These are phyloP conservation scores for Lithospermum erythrorhizon DNA, from an alignment of 257 asterid genomes.

Conservation along the genomic window DNA sequence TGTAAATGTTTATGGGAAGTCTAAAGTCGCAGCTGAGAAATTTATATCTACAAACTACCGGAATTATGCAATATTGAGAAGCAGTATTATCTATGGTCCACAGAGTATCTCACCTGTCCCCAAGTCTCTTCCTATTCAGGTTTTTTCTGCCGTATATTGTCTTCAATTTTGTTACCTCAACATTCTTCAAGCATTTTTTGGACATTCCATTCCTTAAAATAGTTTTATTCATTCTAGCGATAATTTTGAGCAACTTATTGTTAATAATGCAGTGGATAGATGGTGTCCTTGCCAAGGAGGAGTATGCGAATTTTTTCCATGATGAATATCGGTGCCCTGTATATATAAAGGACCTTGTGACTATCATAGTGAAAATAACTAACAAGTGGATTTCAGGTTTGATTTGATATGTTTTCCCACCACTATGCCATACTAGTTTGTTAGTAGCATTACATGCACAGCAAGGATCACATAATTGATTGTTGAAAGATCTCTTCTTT, in stretches of 20 bases:
- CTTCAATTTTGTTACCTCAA: neutral
- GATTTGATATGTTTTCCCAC: slow-evolving; percentile 6
- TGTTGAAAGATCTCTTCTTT: too few species aligned
- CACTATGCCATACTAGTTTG: neutral
- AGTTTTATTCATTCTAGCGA: too few species aligned
- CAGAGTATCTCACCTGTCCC: neutral
- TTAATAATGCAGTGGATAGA: slow-evolving; percentile 77
- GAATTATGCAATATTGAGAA: neutral
- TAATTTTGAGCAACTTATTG: neutral
- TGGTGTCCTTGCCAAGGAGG: slow-evolving; percentile 65
- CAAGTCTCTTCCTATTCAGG: slow-evolving; percentile 62
- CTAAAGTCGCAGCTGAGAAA: slow-evolving; percentile 81
- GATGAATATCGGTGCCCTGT: slow-evolving; percentile 95
- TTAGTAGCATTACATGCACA: neutral
- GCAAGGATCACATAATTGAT: too few species aligned
- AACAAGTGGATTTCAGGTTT: slow-evolving; percentile 76
- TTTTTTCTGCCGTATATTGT: slow-evolving; percentile 14
- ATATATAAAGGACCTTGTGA: slow-evolving; percentile 74
- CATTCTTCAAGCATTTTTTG: too few species aligned
- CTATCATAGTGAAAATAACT: slow-evolving; percentile 29
- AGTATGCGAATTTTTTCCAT: slow-evolving; percentile 47
- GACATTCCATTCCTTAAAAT: neutral
- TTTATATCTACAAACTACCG: slow-evolving; percentile 23
- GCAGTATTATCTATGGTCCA: neutral
- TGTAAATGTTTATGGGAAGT: slow-evolving; percentile 84